Conservation (phyloP, 768 basidiomycete genomes). For the Russula emetica region DNA sequence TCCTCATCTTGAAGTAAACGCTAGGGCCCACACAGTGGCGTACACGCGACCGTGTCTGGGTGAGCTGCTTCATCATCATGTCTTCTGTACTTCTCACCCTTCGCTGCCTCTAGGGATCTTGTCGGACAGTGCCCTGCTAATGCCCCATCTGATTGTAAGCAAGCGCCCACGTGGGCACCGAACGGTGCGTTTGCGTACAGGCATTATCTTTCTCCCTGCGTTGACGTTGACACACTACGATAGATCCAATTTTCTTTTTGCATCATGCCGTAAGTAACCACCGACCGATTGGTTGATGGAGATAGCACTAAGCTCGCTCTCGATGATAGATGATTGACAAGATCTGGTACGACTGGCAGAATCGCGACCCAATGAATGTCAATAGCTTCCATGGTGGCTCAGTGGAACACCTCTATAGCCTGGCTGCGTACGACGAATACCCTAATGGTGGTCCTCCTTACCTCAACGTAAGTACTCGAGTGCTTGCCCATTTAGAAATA, state of each 20-base stretch:
- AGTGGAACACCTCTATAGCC: constrained; percentile 31
- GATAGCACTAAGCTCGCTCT: not conserved
- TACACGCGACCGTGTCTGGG: constrained; percentile 27
- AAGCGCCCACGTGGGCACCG: constrained; percentile 34
- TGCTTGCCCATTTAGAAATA: not conserved
- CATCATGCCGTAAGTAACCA: constrained; percentile 34
- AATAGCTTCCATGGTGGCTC: constrained; percentile 35
- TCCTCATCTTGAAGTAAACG: not conserved
- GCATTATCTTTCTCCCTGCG: not conserved
- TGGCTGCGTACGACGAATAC: constrained; percentile 21
- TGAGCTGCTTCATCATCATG: constrained; percentile 12
- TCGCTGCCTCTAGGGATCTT: constrained; percentile 30
- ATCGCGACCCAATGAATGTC: constrained; percentile 29
- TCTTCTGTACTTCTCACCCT: not conserved
- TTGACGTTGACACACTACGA: not conserved
- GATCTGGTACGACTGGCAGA: constrained; percentile 39
- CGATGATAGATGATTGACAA: constrained; percentile 36
- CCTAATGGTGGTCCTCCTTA: constrained; percentile 27
- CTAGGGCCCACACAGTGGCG: constrained; percentile 36
- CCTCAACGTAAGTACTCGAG: constrained; percentile 27
- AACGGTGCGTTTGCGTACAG: constrained; percentile 30
- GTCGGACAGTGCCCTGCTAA: constrained; percentile 33
- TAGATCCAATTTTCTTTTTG: constrained; percentile 38
- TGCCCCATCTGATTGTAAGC: constrained; percentile 30
- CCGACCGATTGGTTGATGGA: not conserved